phyloP scores from a whole-genome alignment of 1,139 yeast genomes.

The Magnusiomyces tetraspermus region DNA sequence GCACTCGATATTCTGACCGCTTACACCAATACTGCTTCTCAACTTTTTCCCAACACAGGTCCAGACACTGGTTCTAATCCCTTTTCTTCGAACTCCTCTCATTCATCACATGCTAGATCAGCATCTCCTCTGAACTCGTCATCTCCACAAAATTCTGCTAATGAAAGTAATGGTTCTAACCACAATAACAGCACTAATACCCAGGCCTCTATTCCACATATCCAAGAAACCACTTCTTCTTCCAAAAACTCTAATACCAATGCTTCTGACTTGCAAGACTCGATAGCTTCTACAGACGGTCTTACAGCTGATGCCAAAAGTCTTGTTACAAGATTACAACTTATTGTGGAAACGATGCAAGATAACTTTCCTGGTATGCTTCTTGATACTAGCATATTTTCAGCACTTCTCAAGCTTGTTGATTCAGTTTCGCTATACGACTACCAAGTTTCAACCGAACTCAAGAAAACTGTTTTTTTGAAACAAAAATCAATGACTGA shows the following conservation, averaged over 20 bases:
- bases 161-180: too few relatives aligned
- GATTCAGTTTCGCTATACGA: conserved; percentile 40
- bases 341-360: conserved; percentile 39
- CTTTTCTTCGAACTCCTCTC: conserved; percentile 25
- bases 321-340: conserved; percentile 23
- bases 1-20: conserved; percentile 43
- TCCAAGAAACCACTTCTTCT: too few relatives aligned
- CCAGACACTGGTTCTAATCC: too few relatives aligned
- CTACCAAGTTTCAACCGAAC: conserved; percentile 37
- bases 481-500: conserved; percentile 38
- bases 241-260: too few relatives aligned
- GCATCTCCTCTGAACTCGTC: neutral
- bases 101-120: conserved; percentile 11
- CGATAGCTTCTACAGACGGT: neutral
- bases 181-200: too few relatives aligned
- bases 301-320: neutral
- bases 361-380: conserved; percentile 47
- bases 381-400: conserved; percentile 41
- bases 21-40: conserved; percentile 30
- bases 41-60: neutral
- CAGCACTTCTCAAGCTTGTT: conserved; percentile 37
- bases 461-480: conserved; percentile 37
- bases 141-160: too few relatives aligned
- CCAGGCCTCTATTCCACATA: too few relatives aligned
- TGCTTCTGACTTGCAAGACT: too few relatives aligned